A percentile compares a stretch with the other conserved stretches of the same genome.
Evolutionary conservation across 2,329 filamentous ascomycete genomes (phyloP).

Genomic region (Catunica adiposa): DNA sequence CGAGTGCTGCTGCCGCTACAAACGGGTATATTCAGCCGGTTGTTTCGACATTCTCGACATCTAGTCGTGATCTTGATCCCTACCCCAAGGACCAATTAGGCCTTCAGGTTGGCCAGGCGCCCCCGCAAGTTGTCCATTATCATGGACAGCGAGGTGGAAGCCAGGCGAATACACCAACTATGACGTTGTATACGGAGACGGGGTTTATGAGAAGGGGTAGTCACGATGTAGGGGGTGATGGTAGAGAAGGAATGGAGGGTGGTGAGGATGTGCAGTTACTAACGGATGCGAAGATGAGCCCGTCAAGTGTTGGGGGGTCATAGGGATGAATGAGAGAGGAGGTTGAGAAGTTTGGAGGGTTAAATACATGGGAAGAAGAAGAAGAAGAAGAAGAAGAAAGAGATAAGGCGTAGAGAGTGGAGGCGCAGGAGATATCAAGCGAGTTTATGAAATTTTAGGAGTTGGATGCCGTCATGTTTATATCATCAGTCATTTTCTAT

Average conservation of each 20-base stretch:
- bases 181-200: slow-evolving; percentile 34
- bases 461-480: background rate
- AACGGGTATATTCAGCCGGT: slow-evolving; percentile 49
- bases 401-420: background rate
- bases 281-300: slow-evolving; percentile 13
- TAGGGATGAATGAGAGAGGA: background rate
- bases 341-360: background rate
- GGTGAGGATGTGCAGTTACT: slow-evolving; percentile 9
- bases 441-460: background rate
- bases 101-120: slow-evolving; percentile 43
- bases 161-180: slow-evolving; percentile 47
- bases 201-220: slow-evolving; percentile 32
- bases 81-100: slow-evolving; percentile 50
- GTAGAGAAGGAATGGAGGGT: background rate
- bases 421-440: no score
- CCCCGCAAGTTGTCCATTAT: slow-evolving; percentile 50
- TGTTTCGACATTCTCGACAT: slow-evolving; percentile 53
- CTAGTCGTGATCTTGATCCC: slow-evolving; percentile 50
- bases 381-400: background rate
- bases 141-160: slow-evolving; percentile 51
- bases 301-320: slow-evolving; percentile 1
- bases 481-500: background rate
- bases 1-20: background rate
- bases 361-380: background rate
- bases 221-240: slow-evolving; percentile 23